Base-by-base conservation (phyloP, 345 rosid genomes). In the Eucalyptus regnans region DNA sequence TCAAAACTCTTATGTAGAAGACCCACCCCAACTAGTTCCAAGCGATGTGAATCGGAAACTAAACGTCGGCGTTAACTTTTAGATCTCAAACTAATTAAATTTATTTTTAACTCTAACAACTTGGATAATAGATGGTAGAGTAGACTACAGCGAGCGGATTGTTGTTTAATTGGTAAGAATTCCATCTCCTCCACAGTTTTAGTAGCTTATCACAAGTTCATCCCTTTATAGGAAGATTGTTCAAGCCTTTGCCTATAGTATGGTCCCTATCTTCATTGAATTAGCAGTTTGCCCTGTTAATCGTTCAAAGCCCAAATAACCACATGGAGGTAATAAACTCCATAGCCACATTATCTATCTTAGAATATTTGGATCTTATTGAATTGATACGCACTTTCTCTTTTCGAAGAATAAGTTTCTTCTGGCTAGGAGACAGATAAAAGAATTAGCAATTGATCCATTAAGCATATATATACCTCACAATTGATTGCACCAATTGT, bases 91-190 rank as follows among this genome's bases (percentile, higher is more conserved):
- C 11, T 31, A 29, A 13, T 64, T 66, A 4, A 66, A 64, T 64
- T 64, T 64, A 10, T 64, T 64, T 13, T 22, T 18, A 62, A 62
- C 5, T 64, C 76, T n/a, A 64, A 27, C 0, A 64, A 60, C 31
- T 60, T n/a, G 76, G 16, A n/a, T 62, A n/a, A 64, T 62, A 14
- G 76, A 64, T n/a, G 37, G 20, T n/a, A 14, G 10, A 64, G 37
- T 31, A 66, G 41, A 16, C 9, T 66, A 66, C 7, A 0, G 41
- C 0, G 1, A 31, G 41, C 37, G 2, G 7, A 66, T 66, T 0
- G 9, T 66, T 3, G 17, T 15, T 66, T 9, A 31, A 66, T 17
- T 68, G 80, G 44, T 17, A 33, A 68, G 23, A 68, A 68, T 68
- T 68, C 44, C 44, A 68, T 33, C 44, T 17, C 44, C 44, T 68